phyloP scores from a whole-genome alignment of 225 moss, liverwort and hornwort species.

The Polytrichum formosum region DNA sequence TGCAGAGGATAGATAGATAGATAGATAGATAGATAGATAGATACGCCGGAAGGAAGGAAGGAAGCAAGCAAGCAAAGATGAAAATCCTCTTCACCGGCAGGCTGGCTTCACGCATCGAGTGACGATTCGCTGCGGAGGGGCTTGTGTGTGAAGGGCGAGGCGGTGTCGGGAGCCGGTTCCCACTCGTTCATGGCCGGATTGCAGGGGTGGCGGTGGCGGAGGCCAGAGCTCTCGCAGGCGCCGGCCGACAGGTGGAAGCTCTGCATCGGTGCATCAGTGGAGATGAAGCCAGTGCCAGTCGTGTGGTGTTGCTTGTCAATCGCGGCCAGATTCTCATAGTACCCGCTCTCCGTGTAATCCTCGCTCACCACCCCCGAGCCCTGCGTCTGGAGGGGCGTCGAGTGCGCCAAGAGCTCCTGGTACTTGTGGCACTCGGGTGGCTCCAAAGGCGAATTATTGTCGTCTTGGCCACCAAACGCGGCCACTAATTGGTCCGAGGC shows the following conservation, averaged over 20 bases:
- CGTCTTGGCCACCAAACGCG: background rate
- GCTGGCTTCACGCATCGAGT: background rate
- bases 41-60: too few species aligned
- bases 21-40: too few species aligned
- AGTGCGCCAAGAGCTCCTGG: slow-evolving; percentile 10
- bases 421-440: slow-evolving; percentile 8
- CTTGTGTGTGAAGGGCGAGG: slow-evolving; percentile 16
- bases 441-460: background rate
- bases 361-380: slow-evolving; percentile 11
- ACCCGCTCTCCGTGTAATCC: slow-evolving; percentile 16
- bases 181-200: slow-evolving; percentile 62
- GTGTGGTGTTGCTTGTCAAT: slow-evolving; percentile 17
- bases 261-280: slow-evolving; percentile 1
- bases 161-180: slow-evolving; percentile 27
- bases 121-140: slow-evolving; percentile 34
- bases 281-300: slow-evolving; percentile 24
- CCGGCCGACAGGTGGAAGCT: background rate
- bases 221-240: background rate
- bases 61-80: too few species aligned
- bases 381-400: background rate
- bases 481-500: background rate
- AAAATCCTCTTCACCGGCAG: too few species aligned
- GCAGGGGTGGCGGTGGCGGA: slow-evolving; percentile 8
- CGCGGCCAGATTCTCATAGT: slow-evolving; percentile 1
- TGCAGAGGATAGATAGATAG: too few species aligned